Conservation (phyloP, 345 rosid genomes). For the Sisymbrium altissimum region DNA sequence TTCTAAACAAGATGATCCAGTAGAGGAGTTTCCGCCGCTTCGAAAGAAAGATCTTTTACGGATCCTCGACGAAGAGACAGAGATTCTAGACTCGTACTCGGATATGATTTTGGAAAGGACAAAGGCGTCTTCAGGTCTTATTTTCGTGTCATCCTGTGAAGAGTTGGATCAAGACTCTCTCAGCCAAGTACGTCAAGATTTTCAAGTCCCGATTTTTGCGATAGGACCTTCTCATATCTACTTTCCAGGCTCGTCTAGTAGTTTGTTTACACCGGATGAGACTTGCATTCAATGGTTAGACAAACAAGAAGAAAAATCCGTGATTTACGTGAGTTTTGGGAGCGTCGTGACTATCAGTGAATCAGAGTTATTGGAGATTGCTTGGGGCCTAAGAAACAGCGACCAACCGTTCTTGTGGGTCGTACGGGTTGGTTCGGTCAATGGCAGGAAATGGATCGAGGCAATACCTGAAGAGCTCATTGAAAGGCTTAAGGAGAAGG, state of each 20-base stretch:
- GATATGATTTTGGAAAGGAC: background rate
- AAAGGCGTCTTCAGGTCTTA: conserved; percentile 41
- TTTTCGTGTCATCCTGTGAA: conserved; percentile 50
- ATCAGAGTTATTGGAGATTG: conserved; percentile 41
- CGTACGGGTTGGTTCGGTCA: conserved; percentile 15
- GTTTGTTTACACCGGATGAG: conserved; percentile 32
- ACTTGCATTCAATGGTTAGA: conserved; percentile 52
- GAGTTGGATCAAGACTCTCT: conserved; percentile 55
- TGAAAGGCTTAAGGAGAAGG: conserved; percentile 29
- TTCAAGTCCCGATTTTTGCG: conserved; percentile 40
- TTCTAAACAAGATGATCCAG: conserved; percentile 14
- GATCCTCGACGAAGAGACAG: background rate
- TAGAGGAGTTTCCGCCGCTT: conserved; percentile 18
- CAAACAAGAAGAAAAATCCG: conserved; percentile 41
- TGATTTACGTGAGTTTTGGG: conserved; percentile 49
- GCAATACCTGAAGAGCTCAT: conserved; percentile 18
- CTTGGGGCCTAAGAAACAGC: conserved; percentile 45
- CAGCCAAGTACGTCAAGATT: conserved; percentile 36
- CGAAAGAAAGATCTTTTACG: conserved; percentile 18
- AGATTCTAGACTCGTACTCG: background rate
- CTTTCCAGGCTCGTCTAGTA: conserved; percentile 28
- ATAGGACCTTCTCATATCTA: conserved; percentile 52
- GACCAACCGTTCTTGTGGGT: conserved; percentile 49
- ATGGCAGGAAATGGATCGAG: conserved; percentile 4
- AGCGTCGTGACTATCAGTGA: conserved; percentile 25